Base-by-base conservation (phyloP, 306 rosid genomes). In the Canavalia gladiata region DNA sequence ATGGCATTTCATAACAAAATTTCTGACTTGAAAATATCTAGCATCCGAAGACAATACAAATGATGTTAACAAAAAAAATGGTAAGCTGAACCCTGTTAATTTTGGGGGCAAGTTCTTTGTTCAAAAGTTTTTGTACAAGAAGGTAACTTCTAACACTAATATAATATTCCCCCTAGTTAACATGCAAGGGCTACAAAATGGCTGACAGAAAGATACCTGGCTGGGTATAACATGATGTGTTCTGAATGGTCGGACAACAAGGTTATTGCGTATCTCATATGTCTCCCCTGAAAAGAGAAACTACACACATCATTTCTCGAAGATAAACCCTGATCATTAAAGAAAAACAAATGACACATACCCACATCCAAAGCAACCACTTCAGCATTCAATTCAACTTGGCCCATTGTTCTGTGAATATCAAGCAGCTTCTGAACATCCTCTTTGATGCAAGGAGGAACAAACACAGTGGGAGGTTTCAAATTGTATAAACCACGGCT, bases 191-290 rank as follows among this genome's bases (percentile, higher is more conserved):
- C 42, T 35, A 39, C 55, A 68, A 30, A 74, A 45, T 50, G 70
- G 34, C 4, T 0, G 18, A 31, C 18, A 13, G 74, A 84, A 82
- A 39, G 72, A 67, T 77, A 95, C 99, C 99, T 95, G 99, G 85
- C 99, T 93, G 6, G 99, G 97, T 60, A 95, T 91, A 39, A 91
- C 94, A 81, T 95, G 99, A 3, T 93, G 91, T 49, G 99, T 95
- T 86, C 73, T 88, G 82, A 95, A 95, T n/a, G 99, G 91, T 71
- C 99, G 92, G 75, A 91, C 97, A 46, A 95, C 99, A 78, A 95
- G 94, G 86, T 95, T 87, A 73, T 88, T 91, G 70, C 98, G 90
- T 84, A 95, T 42, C 81, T 95, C 99, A 82, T 84, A 95, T n/a
- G 99, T 95, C 59, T 95, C 99, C 69, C 97, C 99, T 95, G 86